Evolutionary conservation across 495 filamentous ascomycete genomes (phyloP).

Genomic region (Podospora tetraspora): DNA sequence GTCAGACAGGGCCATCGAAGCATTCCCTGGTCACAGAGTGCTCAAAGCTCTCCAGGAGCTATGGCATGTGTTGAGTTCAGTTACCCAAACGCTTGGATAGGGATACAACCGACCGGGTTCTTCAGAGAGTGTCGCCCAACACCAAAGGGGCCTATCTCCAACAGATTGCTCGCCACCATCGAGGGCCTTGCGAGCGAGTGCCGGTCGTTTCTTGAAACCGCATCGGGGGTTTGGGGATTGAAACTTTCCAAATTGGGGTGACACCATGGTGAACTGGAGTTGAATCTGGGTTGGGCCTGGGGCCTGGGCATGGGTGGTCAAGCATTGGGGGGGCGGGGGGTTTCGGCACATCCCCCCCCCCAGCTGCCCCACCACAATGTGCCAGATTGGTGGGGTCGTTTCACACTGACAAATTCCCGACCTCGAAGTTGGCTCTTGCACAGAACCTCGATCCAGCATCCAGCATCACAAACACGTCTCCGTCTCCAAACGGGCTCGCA

Average conservation of each 20-base stretch:
- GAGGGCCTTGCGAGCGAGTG: neutral
- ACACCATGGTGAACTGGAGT: neutral
- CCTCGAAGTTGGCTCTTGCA: neutral
- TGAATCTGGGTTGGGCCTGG: neutral
- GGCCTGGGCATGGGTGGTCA: neutral
- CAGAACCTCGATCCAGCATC: neutral
- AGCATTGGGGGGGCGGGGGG: neutral
- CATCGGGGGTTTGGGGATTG: neutral
- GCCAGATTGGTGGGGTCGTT: conserved; percentile 13
- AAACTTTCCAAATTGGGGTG: neutral
- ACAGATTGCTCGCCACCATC: neutral
- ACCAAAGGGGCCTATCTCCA: no score
- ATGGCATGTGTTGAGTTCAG: neutral
- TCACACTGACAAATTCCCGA: conserved; percentile 15
- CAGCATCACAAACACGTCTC: neutral
- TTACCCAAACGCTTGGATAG: neutral
- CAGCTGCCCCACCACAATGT: neutral
- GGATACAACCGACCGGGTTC: no score
- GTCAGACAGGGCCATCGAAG: neutral
- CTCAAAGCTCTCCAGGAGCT: neutral
- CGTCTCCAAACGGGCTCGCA: neutral
- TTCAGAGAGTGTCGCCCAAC: no score
- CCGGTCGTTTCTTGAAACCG: neutral
- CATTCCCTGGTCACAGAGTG: neutral
- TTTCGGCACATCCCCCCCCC: neutral